Conservation (phyloP, 78 protist species). For the Chrysochromulina parva region DNA sequence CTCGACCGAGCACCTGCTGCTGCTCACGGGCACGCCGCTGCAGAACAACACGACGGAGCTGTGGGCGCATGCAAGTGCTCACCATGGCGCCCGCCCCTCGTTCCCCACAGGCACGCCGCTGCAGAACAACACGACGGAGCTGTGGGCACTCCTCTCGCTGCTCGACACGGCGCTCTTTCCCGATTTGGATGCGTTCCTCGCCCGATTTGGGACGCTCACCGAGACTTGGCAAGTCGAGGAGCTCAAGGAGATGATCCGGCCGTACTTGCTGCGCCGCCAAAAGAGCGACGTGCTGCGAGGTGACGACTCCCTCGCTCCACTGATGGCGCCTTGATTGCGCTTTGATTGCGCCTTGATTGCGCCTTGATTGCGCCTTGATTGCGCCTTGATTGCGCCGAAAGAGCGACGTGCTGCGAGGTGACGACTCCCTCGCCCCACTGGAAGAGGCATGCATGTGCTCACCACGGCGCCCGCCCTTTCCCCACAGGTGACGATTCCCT, state of each 20-base stretch:
- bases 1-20: too few species aligned
- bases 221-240: constrained; percentile 34
- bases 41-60: constrained; percentile 78
- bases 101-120: constrained; percentile 84
- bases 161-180: constrained; percentile 66
- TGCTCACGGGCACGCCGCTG: too few species aligned
- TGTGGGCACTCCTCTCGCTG: constrained; percentile 83
- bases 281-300: constrained; percentile 93
- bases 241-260: not conserved
- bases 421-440: too few species aligned
- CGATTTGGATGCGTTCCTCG: constrained; percentile 1
- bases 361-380: too few species aligned
- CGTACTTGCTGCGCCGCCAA: constrained; percentile 74
- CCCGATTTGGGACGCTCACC: constrained; percentile 6
- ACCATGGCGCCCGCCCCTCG: not conserved
- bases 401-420: too few species aligned
- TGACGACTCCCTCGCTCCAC: too few species aligned
- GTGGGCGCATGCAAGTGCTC: not conserved
- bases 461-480: too few species aligned
- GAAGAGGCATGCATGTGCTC: too few species aligned
- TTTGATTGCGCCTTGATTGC: too few species aligned
- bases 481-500: constrained; percentile 72
- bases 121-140: constrained; percentile 85
- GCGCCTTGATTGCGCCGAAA: too few species aligned
- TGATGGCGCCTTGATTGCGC: too few species aligned